Evolutionary conservation across 2,329 filamentous ascomycete species (phyloP).

Genomic region (Cercospora sp.): DNA sequence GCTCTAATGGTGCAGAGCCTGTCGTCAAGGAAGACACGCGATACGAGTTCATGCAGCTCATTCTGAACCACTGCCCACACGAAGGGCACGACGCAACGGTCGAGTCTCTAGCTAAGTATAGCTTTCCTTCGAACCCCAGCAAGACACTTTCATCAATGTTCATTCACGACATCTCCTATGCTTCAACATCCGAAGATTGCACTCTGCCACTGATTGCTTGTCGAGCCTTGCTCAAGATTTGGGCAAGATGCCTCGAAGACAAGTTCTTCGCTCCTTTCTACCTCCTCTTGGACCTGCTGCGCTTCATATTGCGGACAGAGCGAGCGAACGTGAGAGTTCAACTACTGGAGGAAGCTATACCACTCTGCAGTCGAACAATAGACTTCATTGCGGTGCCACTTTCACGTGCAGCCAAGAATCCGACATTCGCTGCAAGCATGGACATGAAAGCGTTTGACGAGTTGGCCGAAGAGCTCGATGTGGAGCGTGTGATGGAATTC

Average conservation of each 20-base stretch:
- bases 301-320: constrained; percentile 64
- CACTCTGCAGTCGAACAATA: constrained; percentile 48
- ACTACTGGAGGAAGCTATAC: constrained; percentile 58
- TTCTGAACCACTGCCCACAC: constrained; percentile 63
- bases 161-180: constrained; percentile 64
- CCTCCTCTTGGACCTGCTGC: constrained; percentile 64
- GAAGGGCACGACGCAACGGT: constrained; percentile 63
- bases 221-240: constrained; percentile 64
- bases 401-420: constrained; percentile 41
- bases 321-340: constrained; percentile 60
- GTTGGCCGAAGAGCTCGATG: constrained; percentile 62
- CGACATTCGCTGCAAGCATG: constrained; percentile 28
- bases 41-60: constrained; percentile 56
- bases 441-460: constrained; percentile 41
- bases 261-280: constrained; percentile 63
- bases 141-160: constrained; percentile 67
- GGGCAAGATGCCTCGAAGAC: constrained; percentile 67
- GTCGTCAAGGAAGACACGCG: constrained; percentile 22
- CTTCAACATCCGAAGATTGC: constrained; percentile 52
- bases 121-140: constrained; percentile 63
- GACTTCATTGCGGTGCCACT: constrained; percentile 58
- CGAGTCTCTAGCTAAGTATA: constrained; percentile 65
- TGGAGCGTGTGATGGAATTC: constrained; percentile 63
- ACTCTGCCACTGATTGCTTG: constrained; percentile 65
- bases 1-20: constrained; percentile 1